Evolutionary conservation across 1,284 basidiomycete genomes (phyloP).

Genomic region (Apiotrichum veenhuisii): DNA sequence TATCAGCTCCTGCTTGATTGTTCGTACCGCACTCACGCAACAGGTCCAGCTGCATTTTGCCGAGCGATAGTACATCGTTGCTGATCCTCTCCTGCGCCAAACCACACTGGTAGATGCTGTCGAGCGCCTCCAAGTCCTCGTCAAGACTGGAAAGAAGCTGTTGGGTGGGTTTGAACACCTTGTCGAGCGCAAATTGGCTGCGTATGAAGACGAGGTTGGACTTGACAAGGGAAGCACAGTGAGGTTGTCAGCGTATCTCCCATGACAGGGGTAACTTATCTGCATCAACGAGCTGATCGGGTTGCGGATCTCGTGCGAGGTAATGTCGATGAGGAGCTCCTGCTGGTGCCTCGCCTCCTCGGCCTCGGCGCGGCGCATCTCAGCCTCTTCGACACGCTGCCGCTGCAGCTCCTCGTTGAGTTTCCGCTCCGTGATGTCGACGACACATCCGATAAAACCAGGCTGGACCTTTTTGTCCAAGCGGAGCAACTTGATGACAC

Average conservation of each 20-base stretch:
- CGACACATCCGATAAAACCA: slow-evolving; percentile 23
- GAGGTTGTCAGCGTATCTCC: too few relatives aligned
- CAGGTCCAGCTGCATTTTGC: slow-evolving; percentile 49
- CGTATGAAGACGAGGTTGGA: slow-evolving; percentile 27
- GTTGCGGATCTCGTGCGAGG: slow-evolving; percentile 40
- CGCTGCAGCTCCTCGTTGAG: slow-evolving; percentile 35
- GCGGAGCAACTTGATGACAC: neutral
- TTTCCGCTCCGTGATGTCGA: slow-evolving; percentile 42
- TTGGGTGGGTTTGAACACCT: slow-evolving; percentile 22
- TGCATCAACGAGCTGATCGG: slow-evolving; percentile 17
- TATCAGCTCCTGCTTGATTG: too few relatives aligned
- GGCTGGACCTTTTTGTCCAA: too few relatives aligned
- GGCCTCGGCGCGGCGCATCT: slow-evolving; percentile 38
- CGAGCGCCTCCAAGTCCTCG: slow-evolving; percentile 47
- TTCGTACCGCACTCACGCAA: slow-evolving; percentile 12
- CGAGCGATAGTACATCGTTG: slow-evolving; percentile 51
- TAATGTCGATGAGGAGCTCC: slow-evolving; percentile 46
- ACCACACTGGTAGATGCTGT: slow-evolving; percentile 47
- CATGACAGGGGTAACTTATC: neutral
- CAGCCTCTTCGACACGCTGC: slow-evolving; percentile 34
- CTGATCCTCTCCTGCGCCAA: slow-evolving; percentile 51
- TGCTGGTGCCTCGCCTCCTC: slow-evolving; percentile 43
- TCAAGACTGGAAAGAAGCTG: slow-evolving; percentile 44
- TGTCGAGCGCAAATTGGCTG: too few relatives aligned
- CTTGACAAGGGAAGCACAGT: slow-evolving; percentile 42